Base-by-base conservation (phyloP, 345 rosid genomes). In the Cochlearia excelsa region DNA sequence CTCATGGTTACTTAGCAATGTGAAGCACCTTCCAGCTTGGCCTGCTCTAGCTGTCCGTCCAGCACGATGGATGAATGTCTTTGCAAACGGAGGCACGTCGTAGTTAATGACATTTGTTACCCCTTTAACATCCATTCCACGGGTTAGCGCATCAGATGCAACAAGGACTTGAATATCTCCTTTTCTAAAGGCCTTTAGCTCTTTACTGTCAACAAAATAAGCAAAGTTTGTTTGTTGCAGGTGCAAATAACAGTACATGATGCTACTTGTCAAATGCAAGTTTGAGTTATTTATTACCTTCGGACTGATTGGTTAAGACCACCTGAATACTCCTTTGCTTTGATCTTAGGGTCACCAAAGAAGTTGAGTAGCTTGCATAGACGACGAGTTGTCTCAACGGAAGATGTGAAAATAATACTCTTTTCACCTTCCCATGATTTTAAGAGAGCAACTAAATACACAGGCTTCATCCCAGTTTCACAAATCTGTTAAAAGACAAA, bases 1-100 rank as follows among this genome's bases (percentile, higher is more conserved):
- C 90, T 89, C 95, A 59, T 73, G 72, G 54, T 65, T 73, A 70
- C 74, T 82, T 59, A 93, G 60, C 81, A 93, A 75, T 50, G 97
- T 93, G 78, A 89, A 83, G 78, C 97, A 89, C 61, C 81, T 76
- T 5, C 97, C 99, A 52, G 80, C 65, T 79, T 75, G 87, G 46
- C 92, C 92, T 68, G 97, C 97, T 84, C 99, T 84, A 54, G 99
- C 95, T 40, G 99, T 93, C 48, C 92, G 82, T 49, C 99, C 99
- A 72, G 88, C 97, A 49, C 97, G 89, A 77, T 93, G 97, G 57
- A 89, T 80, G 69, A 85, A 87, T 30, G 94, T 89, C 78, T 87
- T 93, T 47, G 85, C 71, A 69, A 70, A 81, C 1, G 80, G 60
- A 61, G 99, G 97, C 85, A 81, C 82, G 63, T 93, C 95, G 65